These are phyloP conservation scores for Trypanosoma lewisi DNA, from an alignment of 208 protist species.

Conservation along the genomic window DNA sequence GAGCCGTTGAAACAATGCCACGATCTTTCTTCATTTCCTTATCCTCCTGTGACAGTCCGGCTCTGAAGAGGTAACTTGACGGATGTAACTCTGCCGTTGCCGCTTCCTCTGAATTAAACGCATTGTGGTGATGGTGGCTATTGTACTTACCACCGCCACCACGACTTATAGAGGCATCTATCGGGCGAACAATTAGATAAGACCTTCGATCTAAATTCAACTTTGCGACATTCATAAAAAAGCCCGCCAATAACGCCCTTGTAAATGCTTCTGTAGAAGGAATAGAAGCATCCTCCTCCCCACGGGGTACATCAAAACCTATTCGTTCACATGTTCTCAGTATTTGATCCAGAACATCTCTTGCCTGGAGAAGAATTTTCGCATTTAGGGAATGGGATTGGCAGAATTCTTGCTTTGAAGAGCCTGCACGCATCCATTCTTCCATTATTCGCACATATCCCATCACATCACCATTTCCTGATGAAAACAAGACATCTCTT, in stretches of 20 bases:
- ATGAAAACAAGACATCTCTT: conserved; percentile 69
- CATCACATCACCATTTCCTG: conserved; percentile 81
- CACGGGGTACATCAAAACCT: conserved; percentile 53
- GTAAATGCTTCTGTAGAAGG: conserved; percentile 54
- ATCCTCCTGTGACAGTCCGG: conserved; percentile 25
- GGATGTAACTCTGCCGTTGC: conserved; percentile 72
- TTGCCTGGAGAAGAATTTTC: conserved; percentile 64
- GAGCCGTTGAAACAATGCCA: conserved; percentile 4
- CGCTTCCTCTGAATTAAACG: conserved; percentile 16
- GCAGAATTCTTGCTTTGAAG: conserved; percentile 77
- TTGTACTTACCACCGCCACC: too few species aligned
- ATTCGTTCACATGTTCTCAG: conserved; percentile 77
- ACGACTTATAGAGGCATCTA: conserved; percentile 41
- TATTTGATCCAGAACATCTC: conserved; percentile 88
- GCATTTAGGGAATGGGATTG: conserved; percentile 69
- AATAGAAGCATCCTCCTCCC: conserved; percentile 7
- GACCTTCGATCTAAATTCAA: conserved; percentile 73
- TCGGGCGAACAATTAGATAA: conserved; percentile 73
- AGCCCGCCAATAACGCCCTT: conserved; percentile 73
- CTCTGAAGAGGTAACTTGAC: conserved; percentile 69
- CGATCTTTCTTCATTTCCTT: conserved; percentile 2
- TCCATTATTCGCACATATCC: conserved; percentile 86
- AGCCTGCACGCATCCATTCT: conserved; percentile 72
- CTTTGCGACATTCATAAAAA: conserved; percentile 89
- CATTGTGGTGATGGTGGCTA: conserved; percentile 2